Evolutionary conservation across 192 early-diverging fungal species (phyloP).

Genomic region (Paraglomus brasilianum): DNA sequence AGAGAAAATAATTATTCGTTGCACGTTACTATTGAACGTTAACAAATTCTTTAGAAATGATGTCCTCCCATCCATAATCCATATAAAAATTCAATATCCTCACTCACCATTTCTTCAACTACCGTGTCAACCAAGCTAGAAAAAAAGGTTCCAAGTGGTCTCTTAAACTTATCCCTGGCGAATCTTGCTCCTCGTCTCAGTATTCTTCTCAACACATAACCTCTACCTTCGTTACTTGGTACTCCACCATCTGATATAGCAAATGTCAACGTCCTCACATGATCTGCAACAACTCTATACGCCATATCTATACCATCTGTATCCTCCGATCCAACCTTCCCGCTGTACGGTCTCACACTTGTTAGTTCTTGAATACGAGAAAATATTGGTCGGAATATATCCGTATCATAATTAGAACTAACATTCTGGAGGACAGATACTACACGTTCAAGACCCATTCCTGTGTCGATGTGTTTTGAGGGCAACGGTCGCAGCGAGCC

Average conservation of each 20-base stretch:
- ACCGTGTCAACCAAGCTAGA: conserved; percentile 90
- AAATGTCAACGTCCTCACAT: conserved; percentile 94
- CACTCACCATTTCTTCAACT: conserved; percentile 79
- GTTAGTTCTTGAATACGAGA: conserved; percentile 81
- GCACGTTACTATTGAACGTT: background rate
- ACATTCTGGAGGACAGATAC: conserved; percentile 93
- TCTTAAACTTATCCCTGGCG: conserved; percentile 88
- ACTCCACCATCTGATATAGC: conserved; percentile 95
- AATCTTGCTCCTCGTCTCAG: conserved; percentile 92
- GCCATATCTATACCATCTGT: conserved; percentile 95
- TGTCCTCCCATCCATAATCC: background rate
- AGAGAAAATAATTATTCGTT: too few relatives aligned
- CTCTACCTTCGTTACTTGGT: conserved; percentile 97
- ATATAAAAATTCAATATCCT: background rate
- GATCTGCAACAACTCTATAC: conserved; percentile 98
- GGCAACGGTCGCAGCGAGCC: conserved; percentile 84
- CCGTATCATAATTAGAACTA: conserved; percentile 97
- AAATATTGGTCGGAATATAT: conserved; percentile 85
- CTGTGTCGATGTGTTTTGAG: conserved; percentile 97
- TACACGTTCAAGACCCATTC: conserved; percentile 94
- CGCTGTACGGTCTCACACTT: conserved; percentile 79
- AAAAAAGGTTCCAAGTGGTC: conserved; percentile 91
- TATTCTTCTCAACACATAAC: conserved; percentile 96
- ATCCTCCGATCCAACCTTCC: conserved; percentile 87
- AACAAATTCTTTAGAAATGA: background rate